Evolutionary conservation across 768 basidiomycete genomes (phyloP).

Genomic region (Boletus rubropictus): DNA sequence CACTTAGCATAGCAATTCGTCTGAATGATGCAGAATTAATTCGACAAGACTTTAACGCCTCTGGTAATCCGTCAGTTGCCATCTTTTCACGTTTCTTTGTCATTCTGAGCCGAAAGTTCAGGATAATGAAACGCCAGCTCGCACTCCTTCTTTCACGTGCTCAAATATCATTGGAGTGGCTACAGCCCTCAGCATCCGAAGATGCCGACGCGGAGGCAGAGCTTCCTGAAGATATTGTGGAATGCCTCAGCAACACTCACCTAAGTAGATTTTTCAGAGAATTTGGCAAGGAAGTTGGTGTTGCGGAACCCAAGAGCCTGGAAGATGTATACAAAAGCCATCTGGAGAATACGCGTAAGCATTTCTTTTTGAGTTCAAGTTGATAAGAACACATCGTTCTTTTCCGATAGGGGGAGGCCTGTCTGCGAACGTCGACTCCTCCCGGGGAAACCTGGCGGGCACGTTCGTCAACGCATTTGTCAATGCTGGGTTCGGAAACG

Average conservation of each 20-base stretch:
- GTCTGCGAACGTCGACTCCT: conserved; percentile 82
- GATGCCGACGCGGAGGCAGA: conserved; percentile 57
- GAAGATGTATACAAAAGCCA: conserved; percentile 98
- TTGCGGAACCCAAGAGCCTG: conserved; percentile 80
- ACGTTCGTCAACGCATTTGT: conserved; percentile 99
- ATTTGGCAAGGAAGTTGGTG: conserved; percentile 92
- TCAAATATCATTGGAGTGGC: conserved; percentile 86
- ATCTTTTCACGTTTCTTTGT: neutral
- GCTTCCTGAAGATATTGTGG: conserved; percentile 74
- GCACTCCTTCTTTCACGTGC: conserved; percentile 91
- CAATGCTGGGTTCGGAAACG: conserved; percentile 97
- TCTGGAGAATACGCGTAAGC: conserved; percentile 79
- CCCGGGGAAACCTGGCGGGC: conserved; percentile 88
- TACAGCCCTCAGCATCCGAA: conserved; percentile 50
- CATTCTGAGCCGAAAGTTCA: conserved; percentile 23
- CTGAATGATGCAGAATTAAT: conserved; percentile 77
- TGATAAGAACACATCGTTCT: neutral
- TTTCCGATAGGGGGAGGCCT: conserved; percentile 49
- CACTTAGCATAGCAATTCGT: conserved; percentile 78
- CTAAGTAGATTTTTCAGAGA: conserved; percentile 80
- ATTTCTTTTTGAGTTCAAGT: neutral
- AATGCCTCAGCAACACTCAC: conserved; percentile 80
- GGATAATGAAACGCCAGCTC: conserved; percentile 90
- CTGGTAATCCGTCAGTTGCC: conserved; percentile 72
- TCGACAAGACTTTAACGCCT: conserved; percentile 81